Base-by-base conservation (phyloP, 805 yeast species). In the Lachancea fermentati region DNA sequence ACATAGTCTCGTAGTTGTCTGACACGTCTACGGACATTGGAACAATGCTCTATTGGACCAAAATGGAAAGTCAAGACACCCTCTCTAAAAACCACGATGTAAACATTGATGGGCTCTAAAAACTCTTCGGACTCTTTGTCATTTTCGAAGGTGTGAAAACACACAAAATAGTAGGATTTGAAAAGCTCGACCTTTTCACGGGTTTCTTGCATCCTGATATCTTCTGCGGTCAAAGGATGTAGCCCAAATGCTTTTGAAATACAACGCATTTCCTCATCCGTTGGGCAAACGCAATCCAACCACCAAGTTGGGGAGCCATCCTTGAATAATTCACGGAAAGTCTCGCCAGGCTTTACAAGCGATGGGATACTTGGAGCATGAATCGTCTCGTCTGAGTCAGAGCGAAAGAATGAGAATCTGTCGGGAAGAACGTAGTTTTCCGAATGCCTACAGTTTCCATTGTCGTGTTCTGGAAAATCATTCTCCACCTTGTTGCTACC, bases 181-280 rank as follows among this genome's bases (percentile, higher is more conserved):
- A 91, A 91, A 46, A 91, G 69, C 65, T 91, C 98, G 22, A 91
- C 97, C 65, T 91, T 91, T 68, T 91, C 98, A 66, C 98, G 88
- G 17, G 96, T 78, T 67, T 91, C 98, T 66, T 89, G 95, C 78
- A 87, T 85, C 42, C 96, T 71, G 49, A 91, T 89, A 79, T 91
- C 98, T 67, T 91, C 98, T 1, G 96, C 88, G 0, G 98, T 91
- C 70, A 91, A 79, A 22, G 98, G 98, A 69, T 91, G 98, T 65
- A 91, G 86, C 7, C 96, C 96, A 63, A 91, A 91, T 0, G 97
- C 93, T 54, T 89, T 89, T 7, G 96, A 82, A 30, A 93, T 62
- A 52, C 85, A 80, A 57, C 84, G 84, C 96, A 93, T 87, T 65
- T 93, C 98, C 15, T 80, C 79, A 57, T 91, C 97, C 0, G 96